Base-by-base conservation (phyloP, 2,329 filamentous ascomycete species). In the Colletotrichum limetticola region DNA sequence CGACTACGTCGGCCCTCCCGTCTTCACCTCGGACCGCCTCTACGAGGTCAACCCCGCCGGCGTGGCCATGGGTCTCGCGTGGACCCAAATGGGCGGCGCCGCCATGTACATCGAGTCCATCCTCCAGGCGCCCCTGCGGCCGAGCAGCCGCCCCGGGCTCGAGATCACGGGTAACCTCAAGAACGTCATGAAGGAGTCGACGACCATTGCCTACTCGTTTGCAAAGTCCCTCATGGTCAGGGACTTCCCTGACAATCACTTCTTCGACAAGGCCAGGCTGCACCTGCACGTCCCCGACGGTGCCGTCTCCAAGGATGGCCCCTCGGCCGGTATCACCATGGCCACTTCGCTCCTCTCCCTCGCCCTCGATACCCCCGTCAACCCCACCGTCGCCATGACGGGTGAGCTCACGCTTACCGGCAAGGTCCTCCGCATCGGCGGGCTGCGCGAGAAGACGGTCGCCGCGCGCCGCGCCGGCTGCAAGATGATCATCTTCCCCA, bases 31-130 rank as follows among this genome's bases (percentile, higher is more conserved):
- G 5, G 97, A 99, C 83, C 92, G 97, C 67, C 88, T 99, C 16
- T 99, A 98, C 86, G 97, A 99, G 78, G 91, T 92, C 60, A 98
- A 95, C 72, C 97, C 97, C 4, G 91, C 97, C 2, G 97, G 97
- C 83, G 97, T 99, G 19, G 94, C 95, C 26, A 98, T 99, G 97
- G 97, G 97, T 76, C 90, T 99, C 65, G 97, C 97, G 8, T 99
- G 97, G 97, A 99, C 97, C 8, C 94, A 95, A 80, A 95, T 99
- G 90, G 97, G 97, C 74, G 97, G 97, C 72, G 95, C 97, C 5
- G 97, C 97, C 64, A 92, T 99, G 81, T 99, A 99, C 83, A 94
- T 99, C 71, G 97, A 99, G 84, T 97, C 95, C 1, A 98, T 99
- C 75, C 86, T 99, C 64, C 95, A 99, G 81, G 93, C 92, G 73